Base-by-base conservation (phyloP, 345 rosid species). In the Lepidium didymum region DNA sequence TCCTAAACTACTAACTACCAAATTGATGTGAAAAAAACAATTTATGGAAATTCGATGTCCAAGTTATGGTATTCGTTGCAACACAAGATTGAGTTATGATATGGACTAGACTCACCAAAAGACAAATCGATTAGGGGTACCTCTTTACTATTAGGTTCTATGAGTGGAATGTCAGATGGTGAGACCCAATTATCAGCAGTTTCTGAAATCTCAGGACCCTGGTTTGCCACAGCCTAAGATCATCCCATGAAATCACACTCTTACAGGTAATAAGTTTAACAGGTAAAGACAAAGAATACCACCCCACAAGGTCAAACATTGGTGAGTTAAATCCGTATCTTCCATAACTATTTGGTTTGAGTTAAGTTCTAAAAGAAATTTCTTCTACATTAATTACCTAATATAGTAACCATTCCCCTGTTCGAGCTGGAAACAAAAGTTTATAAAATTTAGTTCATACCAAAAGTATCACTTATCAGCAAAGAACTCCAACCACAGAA, bases 131-230 rank as follows among this genome's bases (percentile, higher is more conserved):
- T 34, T 21, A 21, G 56, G 15, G 67, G 58, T 83, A 82, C 90
- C 87, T 85, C 81, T 73, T 78, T 59, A 21, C 70, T 73, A 57
- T 5, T 55, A 46, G 73, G 49, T 53, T 78, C 86, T 81, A 85
- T 72, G 69, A 87, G 73, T 65, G 85, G 82, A 74, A 72, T 72
- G 74, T 76, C 82, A 70, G 78, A 66, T 45, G 76, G 50, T 55
- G 83, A 64, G 64, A 79, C 75, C 75, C 67, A 74, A 69, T 74
- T 74, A 74, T 56, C 72, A 78, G 67, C 79, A 79, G 68, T 74
- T 70, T 77, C 72, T 73, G 84, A 78, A 55, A 40, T 75, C 74
- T 77, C 83, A 74, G 74, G 61, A 70, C 81, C 77, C 70, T 11
- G 76, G 68, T 79, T 69, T 74, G 79, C 70, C 42, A 44, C 64